Percentiles rank a stretch among this genome's conserved stretches.
These are phyloP conservation scores for Aureobasidium lini DNA, from an alignment of 2,329 filamentous ascomycete species.

Conservation along the genomic window DNA sequence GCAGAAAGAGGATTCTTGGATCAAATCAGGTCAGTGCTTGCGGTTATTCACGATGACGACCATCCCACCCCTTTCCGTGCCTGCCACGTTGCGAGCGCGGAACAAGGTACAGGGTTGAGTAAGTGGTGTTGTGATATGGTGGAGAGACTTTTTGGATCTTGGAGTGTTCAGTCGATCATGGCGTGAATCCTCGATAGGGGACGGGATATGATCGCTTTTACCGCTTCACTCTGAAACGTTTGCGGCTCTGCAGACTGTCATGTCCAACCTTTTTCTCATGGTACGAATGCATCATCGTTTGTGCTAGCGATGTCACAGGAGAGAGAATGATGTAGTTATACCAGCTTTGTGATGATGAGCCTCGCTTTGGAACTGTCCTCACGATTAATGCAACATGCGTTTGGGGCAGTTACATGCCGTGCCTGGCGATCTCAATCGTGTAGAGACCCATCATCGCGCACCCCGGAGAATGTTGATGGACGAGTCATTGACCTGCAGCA, in stretches of 20 bases:
- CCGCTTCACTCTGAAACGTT: neutral
- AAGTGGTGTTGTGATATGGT: neutral
- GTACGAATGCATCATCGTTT: conserved; percentile 5
- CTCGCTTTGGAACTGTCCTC: neutral
- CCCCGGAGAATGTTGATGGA: neutral
- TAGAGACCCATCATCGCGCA: neutral
- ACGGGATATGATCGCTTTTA: neutral
- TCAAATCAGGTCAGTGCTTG: neutral
- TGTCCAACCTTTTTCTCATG: neutral
- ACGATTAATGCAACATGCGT: too few species aligned
- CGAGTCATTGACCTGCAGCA: conserved; percentile 2
- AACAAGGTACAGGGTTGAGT: neutral
- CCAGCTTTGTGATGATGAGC: neutral
- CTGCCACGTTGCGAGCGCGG: neutral
- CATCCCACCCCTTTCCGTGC: neutral
- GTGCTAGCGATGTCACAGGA: neutral
- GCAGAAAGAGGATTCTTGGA: neutral
- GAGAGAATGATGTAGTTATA: neutral
- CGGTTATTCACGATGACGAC: neutral
- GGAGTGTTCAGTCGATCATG: conserved; percentile 4
- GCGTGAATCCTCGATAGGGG: neutral
- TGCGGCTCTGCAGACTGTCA: conserved; percentile 5
- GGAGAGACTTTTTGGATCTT: neutral
- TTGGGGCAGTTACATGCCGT: neutral
- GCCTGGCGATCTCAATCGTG: conserved; percentile 1